A percentile compares a stretch with the other conserved stretches of the same genome.
phyloP scores from a whole-genome alignment of 31 red algal species.

The Odonthalia washingtoniensis region DNA sequence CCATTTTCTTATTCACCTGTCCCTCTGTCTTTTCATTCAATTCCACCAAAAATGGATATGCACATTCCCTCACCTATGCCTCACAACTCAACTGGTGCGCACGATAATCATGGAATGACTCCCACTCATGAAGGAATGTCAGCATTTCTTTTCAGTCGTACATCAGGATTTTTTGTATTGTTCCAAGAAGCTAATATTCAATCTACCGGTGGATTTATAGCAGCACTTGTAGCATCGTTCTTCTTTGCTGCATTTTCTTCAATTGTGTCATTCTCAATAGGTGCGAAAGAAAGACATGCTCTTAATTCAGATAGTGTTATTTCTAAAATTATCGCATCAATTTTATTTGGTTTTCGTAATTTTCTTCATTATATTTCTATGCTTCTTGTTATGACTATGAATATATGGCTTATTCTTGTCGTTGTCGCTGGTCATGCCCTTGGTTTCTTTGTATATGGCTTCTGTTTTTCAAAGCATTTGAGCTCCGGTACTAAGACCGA shows the following conservation, averaged over 20 bases:
- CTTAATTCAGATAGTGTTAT: neutral
- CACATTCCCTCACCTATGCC: too few relatives aligned
- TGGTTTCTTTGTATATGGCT: too few relatives aligned
- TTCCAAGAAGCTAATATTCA: constrained; percentile 68
- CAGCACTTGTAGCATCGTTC: constrained; percentile 58
- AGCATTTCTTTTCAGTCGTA: constrained; percentile 67
- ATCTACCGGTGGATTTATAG: constrained; percentile 67
- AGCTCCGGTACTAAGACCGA: too few relatives aligned
- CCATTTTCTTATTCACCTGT: too few relatives aligned
- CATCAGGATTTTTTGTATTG: constrained; percentile 59
- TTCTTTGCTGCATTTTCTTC: constrained; percentile 55
- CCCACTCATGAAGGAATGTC: constrained; percentile 50
- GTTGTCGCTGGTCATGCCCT: constrained; percentile 72
- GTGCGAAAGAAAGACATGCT: constrained; percentile 37
- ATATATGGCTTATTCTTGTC: constrained; percentile 79
- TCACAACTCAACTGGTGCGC: too few relatives aligned
- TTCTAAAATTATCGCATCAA: constrained; percentile 14
- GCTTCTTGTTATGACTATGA: constrained; percentile 89
- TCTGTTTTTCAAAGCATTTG: too few relatives aligned
- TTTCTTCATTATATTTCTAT: constrained; percentile 78
- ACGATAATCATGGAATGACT: too few relatives aligned
- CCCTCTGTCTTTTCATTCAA: too few relatives aligned
- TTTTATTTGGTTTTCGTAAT: constrained; percentile 27
- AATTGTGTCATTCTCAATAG: constrained; percentile 14
- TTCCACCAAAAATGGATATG: too few relatives aligned